Conservation (phyloP, 2,329 filamentous ascomycete genomes). For the Clonostachys sp. region DNA sequence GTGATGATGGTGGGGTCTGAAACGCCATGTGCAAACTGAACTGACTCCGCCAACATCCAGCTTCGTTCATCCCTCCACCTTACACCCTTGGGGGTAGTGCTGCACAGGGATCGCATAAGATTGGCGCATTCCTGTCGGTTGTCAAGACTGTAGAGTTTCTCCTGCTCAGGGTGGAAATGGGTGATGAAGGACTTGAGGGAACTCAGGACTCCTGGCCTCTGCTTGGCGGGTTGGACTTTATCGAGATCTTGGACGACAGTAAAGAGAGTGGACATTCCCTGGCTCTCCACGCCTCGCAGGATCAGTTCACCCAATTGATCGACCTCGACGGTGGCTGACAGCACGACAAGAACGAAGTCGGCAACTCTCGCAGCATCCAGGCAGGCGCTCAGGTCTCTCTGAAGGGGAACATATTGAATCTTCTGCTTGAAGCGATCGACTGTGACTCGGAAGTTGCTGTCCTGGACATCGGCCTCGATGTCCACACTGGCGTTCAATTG, state of each 20-base stretch:
- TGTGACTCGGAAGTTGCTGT: conserved; percentile 58
- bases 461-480: conserved; percentile 59
- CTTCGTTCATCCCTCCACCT: conserved; percentile 92
- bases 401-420: conserved; percentile 75
- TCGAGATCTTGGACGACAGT: conserved; percentile 79
- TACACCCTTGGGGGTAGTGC: conserved; percentile 87
- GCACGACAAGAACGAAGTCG: conserved; percentile 83
- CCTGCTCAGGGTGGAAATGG: conserved; percentile 89
- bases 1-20: conserved; percentile 69
- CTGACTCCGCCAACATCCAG: conserved; percentile 87
- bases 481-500: conserved; percentile 77
- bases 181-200: conserved; percentile 91
- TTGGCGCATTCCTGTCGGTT: conserved; percentile 88
- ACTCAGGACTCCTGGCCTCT: conserved; percentile 67
- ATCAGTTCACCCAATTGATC: conserved; percentile 82
- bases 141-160: conserved; percentile 86
- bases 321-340: conserved; percentile 80
- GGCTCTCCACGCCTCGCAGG: conserved; percentile 81
- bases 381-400: conserved; percentile 69
- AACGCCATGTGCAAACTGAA: conserved; percentile 62
- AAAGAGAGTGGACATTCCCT: conserved; percentile 91
- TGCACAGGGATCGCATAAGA: conserved; percentile 86
- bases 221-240: conserved; percentile 73
- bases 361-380: conserved; percentile 84
- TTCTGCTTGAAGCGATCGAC: conserved; percentile 95